Evolutionary conservation across 2,329 filamentous ascomycete genomes (phyloP), one percentile per base, ranked within the genome.

Genomic region (Cadophora luteo-olivacea): DNA sequence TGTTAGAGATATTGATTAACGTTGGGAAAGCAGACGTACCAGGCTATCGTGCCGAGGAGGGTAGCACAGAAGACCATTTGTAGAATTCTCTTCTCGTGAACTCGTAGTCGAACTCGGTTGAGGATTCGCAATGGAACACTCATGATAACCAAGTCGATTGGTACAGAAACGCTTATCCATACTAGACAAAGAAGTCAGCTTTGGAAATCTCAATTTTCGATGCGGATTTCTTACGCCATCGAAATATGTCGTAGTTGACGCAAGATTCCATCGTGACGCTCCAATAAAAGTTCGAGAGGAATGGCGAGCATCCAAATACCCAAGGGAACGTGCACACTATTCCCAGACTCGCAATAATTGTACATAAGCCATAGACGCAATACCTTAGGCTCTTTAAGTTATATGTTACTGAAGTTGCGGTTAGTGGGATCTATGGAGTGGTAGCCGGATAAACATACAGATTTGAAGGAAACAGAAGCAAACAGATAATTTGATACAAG

Each of bases 381-480:
- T 69, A 72, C 61, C 73, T 71, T 11, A 75, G 66, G 7, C 55
- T 52, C 45, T 69, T 72, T 60, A 74, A 65, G 57, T 75, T 73
- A 48, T 69, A 66, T 22, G 75, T 74, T 11, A 76, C 75, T 77
- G 52, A 54, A 24, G 61, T 25, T 25, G 64, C 62, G 55, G 33
- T 32, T 19, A 63, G 64, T 14, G 14, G 29, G 24, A 4, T 57
- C 32, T 12, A 36, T 49, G 60, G 16, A 24, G 33, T 38, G 32
- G 24, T 33, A 41, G 52, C 14, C n/a, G 45, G 45, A 19, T 4
- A 22, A 7, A 52, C 74, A 68, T 75, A 77, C 76, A 65, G 54
- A 78, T 76, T 52, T 76, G 73, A 49, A 78, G 70, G 41, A 77
- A 75, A 67, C 71, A 75, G 63, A 67, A 76, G 66, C 75, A 76